Percentiles rank a stretch among this genome's conserved stretches.
These are phyloP conservation scores for Nannizzia gypsea DNA, from an alignment of 2,329 filamentous ascomycete genomes.

Conservation along the genomic window DNA sequence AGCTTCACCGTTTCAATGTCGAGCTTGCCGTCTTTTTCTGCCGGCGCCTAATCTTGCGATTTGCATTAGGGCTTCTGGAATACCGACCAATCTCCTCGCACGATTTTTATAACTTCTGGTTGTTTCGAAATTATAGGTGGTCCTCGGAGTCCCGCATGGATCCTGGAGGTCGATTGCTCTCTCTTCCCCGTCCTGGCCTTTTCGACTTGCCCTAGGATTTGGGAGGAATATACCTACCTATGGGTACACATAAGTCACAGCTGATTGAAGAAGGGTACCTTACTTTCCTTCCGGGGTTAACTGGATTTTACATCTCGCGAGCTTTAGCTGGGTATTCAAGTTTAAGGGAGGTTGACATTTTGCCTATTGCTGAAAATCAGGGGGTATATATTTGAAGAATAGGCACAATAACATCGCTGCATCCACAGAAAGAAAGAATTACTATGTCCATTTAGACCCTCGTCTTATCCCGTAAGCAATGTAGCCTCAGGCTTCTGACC, in stretches of 20 bases:
- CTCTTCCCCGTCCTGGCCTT: background rate
- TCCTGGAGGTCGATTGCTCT: background rate
- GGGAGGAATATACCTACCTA: background rate
- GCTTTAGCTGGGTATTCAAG: too few relatives aligned
- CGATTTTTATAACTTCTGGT: too few relatives aligned
- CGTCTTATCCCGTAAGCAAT: background rate
- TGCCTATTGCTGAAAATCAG: background rate
- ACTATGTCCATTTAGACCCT: background rate
- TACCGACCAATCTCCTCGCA: too few relatives aligned
- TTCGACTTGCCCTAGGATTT: background rate
- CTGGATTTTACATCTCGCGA: too few relatives aligned
- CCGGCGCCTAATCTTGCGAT: too few relatives aligned
- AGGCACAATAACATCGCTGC: too few relatives aligned
- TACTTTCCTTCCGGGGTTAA: too few relatives aligned
- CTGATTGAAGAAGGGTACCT: too few relatives aligned
- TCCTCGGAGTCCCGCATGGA: background rate
- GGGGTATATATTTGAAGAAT: background rate
- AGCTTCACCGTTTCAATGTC: background rate
- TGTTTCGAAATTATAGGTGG: background rate
- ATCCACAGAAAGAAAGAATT: background rate
- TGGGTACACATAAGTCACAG: too few relatives aligned
- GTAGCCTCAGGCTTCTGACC: constrained; percentile 11
- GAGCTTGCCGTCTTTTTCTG: background rate
- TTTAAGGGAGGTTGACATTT: too few relatives aligned
- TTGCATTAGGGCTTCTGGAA: too few relatives aligned